Base-by-base conservation (phyloP, 2,329 filamentous ascomycete species). In the Botrytis elliptica region DNA sequence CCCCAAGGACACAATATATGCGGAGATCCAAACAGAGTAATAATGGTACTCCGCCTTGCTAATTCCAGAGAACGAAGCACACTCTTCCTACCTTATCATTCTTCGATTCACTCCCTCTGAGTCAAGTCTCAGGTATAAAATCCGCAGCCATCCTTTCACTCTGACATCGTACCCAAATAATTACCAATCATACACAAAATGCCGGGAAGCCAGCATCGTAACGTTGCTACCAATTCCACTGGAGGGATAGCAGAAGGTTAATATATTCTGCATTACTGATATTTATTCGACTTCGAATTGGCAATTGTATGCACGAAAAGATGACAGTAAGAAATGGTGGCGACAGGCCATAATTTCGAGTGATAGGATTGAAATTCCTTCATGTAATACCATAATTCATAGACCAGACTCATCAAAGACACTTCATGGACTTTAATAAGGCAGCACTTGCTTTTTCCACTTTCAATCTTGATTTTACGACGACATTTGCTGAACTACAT, bases 401-500 rank as follows among this genome's bases (percentile, higher is more conserved):
- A 40, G 40, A 40, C 40, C 40, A 40, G 40, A 40, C 40, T 3
- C 40, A 14, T 40, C 40, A 40, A 40, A 40, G 40, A 40, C 10
- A 40, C 10, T 40, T 12, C 40, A 40, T 40, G 0, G 40, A 40
- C 12, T 40, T 40, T 55, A 2, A 1, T 55, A 8, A 55, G 52
- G 49, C 6, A 29, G 52, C n/a, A 55, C 52, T 55, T 55, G 52
- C 52, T 29, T 55, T 55, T 16, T 25, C 2, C 25, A 0, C 25
- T 6, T 55, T n/a, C 25, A n/a, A n/a, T 7, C 49, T 2, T 14
- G 49, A n/a, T 7, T 14, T n/a, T n/a, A 0, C 5, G 12, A 55
- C 10, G 25, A 55, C 0, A n/a, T 3, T n/a, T 10, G 1, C 33
- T 25, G 7, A 14, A 25, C 14, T 4, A 16, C 0, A 3, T 38